Evolutionary conservation across 768 basidiomycete genomes (phyloP), one percentile per base, ranked within the genome.

Genomic region (Cantharellus anzutake): DNA sequence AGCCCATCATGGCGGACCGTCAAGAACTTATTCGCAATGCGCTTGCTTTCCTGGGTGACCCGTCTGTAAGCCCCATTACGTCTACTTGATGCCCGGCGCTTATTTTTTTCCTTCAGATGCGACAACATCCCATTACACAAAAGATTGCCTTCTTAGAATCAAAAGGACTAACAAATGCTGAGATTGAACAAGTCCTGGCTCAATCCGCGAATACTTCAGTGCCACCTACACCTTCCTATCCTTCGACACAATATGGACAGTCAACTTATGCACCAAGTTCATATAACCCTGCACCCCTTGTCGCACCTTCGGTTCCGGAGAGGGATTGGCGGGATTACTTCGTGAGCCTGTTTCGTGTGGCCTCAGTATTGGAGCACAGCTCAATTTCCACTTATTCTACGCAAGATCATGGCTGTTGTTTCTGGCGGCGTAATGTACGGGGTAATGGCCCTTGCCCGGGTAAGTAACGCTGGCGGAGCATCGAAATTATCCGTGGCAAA

Each of bases 311-410:
- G 35, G 66, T 71, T 34, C 80, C 78, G 4, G 75, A 73, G 61
- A 82, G 87, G 79, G 94, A 98, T 70, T 99, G 96, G 96, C 76
- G 93, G 60, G 96, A 99, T 71, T 90, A 94, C 70, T 99, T 98
- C 69, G 92, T 93, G 67, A 67, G 87, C 40, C 41, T 41, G 57
- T 57, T 35, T 39, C 41, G 29, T 4, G 35, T 57, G 5, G 20
- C 5, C 35, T 39, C 35, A 57, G 39, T 29, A 34, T 11, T 29
- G 37, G 53, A 57, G n/a, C 37, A 5, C 63, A 69, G 64, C 56
- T 52, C 50, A 41, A 35, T 35, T 44, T 52, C 14, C 56, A 41
- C 14, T 59, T 56, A 5, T 59, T 65, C 40, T 37, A 20, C 4
- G 3, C 4, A 67, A 97, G 93, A 93, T 99, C 66, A 89, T 93